Evolutionary conservation across 2,329 filamentous ascomycete species (phyloP).

Genomic region (Dactylonectria estremocensis): DNA sequence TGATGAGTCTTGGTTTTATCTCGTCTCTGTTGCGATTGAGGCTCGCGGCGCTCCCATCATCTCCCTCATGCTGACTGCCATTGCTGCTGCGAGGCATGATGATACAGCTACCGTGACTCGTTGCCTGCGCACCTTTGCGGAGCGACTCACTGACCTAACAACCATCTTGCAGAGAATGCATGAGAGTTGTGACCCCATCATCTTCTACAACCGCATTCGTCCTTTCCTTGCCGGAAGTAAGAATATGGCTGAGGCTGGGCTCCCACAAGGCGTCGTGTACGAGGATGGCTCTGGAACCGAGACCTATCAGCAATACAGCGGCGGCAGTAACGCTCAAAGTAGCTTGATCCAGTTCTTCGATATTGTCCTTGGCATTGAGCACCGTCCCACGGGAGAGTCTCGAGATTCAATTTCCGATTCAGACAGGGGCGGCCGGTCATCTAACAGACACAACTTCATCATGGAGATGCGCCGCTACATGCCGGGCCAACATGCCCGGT

Average conservation of each 20-base stretch:
- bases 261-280: slow-evolving; percentile 90
- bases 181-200: slow-evolving; percentile 92
- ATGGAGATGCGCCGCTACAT: slow-evolving; percentile 98
- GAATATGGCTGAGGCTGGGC: slow-evolving; percentile 95
- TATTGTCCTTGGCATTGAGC: slow-evolving; percentile 88
- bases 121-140: slow-evolving; percentile 86
- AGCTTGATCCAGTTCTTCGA: slow-evolving; percentile 99
- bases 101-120: slow-evolving; percentile 81
- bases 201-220: slow-evolving; percentile 97
- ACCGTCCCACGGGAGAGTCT: slow-evolving; percentile 88
- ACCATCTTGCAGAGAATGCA: slow-evolving; percentile 89
- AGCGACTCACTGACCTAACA: slow-evolving; percentile 88
- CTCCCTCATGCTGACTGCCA: slow-evolving; percentile 89
- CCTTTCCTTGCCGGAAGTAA: slow-evolving; percentile 96
- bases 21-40: slow-evolving; percentile 96
- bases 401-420: slow-evolving; percentile 60
- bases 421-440: slow-evolving; percentile 62
- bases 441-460: slow-evolving; percentile 83
- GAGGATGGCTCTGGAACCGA: slow-evolving; percentile 81
- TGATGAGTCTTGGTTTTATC: slow-evolving; percentile 99
- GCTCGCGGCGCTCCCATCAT: slow-evolving; percentile 90
- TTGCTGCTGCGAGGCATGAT: slow-evolving; percentile 80
- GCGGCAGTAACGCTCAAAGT: slow-evolving; percentile 97
- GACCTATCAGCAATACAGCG: slow-evolving; percentile 87
- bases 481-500: slow-evolving; percentile 92